Evolutionary conservation across 1,139 yeast species (phyloP).

Genomic region (Geotrichum carabidarum): DNA sequence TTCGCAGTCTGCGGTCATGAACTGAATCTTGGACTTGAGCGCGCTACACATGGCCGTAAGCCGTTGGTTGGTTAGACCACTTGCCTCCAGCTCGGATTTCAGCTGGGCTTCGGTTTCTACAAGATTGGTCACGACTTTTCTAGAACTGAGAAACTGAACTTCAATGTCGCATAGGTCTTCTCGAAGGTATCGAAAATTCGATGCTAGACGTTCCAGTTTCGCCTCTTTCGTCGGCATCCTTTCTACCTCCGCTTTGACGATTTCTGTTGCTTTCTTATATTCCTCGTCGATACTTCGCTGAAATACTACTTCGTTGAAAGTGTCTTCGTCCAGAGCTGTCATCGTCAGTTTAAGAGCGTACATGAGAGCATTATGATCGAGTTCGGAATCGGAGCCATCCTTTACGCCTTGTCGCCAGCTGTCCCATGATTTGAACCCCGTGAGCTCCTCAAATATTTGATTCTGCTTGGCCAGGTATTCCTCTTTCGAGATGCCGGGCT

Average conservation of each 20-base stretch:
- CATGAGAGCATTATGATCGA: conserved; percentile 19
- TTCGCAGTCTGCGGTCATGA: conserved; percentile 14
- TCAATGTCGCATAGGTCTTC: conserved; percentile 8
- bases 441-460: conserved; percentile 23
- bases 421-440: conserved; percentile 24
- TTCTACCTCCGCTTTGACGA: not conserved
- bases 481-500: conserved; percentile 22
- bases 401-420: conserved; percentile 15
- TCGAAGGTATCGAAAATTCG: conserved; percentile 1
- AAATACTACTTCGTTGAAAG: conserved; percentile 23
- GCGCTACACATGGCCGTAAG: conserved; percentile 14
- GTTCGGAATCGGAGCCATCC: conserved; percentile 4
- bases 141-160: conserved; percentile 8
- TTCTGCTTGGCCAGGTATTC: conserved; percentile 25
- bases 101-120: conserved; percentile 2
- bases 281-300: conserved; percentile 17
- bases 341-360: conserved; percentile 22
- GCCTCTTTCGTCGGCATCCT: not conserved
- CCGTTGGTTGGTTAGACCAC: conserved; percentile 1
- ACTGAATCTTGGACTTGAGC: conserved; percentile 10
- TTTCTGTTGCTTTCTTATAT: not conserved
- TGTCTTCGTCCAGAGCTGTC: conserved; percentile 25
- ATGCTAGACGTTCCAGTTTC: conserved; percentile 2
- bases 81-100: conserved; percentile 4
- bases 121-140: conserved; percentile 7